Conservation (phyloP, 2,329 filamentous ascomycete species). For the Fusarium subtropicale region DNA sequence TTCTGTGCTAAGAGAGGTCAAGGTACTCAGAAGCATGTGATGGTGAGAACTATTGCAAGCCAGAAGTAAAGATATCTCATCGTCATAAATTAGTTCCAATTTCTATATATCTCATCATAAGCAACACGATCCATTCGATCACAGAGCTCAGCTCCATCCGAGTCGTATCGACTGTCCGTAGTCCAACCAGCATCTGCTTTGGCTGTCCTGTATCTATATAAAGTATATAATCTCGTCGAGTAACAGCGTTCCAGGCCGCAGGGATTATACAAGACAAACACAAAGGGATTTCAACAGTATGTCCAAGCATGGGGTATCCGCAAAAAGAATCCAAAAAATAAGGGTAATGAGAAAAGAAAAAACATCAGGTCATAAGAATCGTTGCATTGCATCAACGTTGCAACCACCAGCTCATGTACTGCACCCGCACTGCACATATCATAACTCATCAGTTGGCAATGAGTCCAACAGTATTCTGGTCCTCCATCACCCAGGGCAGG, state of each 20-base stretch:
- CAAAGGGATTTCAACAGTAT: constrained; percentile 34
- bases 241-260: constrained; percentile 19
- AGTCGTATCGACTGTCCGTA: constrained; percentile 9
- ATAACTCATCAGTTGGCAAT: constrained; percentile 20
- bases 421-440: constrained; percentile 8
- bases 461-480: constrained; percentile 40
- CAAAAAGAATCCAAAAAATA: constrained; percentile 35
- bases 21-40: background rate
- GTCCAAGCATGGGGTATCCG: constrained; percentile 44
- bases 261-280: constrained; percentile 35
- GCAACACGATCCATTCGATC: constrained; percentile 17
- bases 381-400: constrained; percentile 36
- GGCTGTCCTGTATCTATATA: constrained; percentile 28
- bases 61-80: background rate
- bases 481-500: constrained; percentile 61
- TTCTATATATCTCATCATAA: constrained; percentile 10
- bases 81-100: constrained; percentile 1
- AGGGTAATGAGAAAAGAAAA: background rate
- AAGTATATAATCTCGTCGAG: constrained; percentile 18
- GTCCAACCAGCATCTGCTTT: constrained; percentile 16
- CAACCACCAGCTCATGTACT: constrained; percentile 19
- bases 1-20: background rate
- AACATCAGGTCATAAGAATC: constrained; percentile 43
- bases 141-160: constrained; percentile 33
- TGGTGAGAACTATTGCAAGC: background rate